A percentile compares a stretch with the other conserved stretches of the same genome.
Conservation (phyloP, 176 grass and related monocot species). For the Musa itinerans region DNA sequence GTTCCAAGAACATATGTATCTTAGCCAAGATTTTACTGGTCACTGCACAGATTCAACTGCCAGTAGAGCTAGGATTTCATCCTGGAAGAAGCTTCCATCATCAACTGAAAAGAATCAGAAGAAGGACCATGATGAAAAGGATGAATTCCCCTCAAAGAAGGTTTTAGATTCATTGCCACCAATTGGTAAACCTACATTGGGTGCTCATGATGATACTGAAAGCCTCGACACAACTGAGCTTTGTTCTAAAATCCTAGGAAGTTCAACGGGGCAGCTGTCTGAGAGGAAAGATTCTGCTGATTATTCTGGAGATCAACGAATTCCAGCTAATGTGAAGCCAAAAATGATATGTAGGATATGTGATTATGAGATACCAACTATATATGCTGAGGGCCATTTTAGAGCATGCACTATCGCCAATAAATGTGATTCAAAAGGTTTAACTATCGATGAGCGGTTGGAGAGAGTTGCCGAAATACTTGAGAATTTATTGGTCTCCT, state of each 20-base stretch:
- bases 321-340: slow-evolving; percentile 31
- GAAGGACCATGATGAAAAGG: slow-evolving; percentile 9
- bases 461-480: slow-evolving; percentile 63
- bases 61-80: slow-evolving; percentile 52
- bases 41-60: slow-evolving; percentile 27
- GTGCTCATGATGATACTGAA: slow-evolving; percentile 48
- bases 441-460: slow-evolving; percentile 57
- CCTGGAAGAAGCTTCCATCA: slow-evolving; percentile 97
- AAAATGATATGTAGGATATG: slow-evolving; percentile 96
- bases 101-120: slow-evolving; percentile 58
- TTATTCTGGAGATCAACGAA: slow-evolving; percentile 43
- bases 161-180: slow-evolving; percentile 23
- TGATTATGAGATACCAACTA: slow-evolving; percentile 86
- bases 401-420: slow-evolving; percentile 72
- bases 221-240: slow-evolving; percentile 22
- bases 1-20: slow-evolving; percentile 59
- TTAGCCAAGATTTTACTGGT: slow-evolving; percentile 49
- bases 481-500: slow-evolving; percentile 47
- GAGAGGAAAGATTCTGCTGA: slow-evolving; percentile 18
- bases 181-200: slow-evolving; percentile 31
- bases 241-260: slow-evolving; percentile 9
- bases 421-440: slow-evolving; percentile 80
- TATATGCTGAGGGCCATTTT: slow-evolving; percentile 64
- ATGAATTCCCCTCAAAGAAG: slow-evolving; percentile 33
- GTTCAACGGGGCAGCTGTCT: slow-evolving; percentile 7